A percentile compares a stretch with the other conserved stretches of the same genome.
Conservation (phyloP, 2,329 filamentous ascomycete genomes). For the Fusarium dimerum region DNA sequence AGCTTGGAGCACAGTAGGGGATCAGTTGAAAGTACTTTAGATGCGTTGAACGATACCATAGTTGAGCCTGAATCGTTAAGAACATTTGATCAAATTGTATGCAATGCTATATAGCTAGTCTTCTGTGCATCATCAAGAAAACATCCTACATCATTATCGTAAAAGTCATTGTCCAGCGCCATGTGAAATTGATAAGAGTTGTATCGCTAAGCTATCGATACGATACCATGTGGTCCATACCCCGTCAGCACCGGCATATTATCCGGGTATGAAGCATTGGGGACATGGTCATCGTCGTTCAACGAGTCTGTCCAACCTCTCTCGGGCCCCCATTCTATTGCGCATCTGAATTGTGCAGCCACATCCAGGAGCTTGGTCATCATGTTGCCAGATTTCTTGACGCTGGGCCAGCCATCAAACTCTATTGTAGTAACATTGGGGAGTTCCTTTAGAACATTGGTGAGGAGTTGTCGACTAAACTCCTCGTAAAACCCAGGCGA, state of each 20-base stretch:
- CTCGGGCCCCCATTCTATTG: slow-evolving; percentile 67
- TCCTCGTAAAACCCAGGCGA: slow-evolving; percentile 69
- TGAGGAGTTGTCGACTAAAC: slow-evolving; percentile 62
- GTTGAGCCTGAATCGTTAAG: slow-evolving; percentile 3
- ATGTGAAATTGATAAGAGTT: not conserved
- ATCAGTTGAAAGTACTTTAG: slow-evolving; percentile 4
- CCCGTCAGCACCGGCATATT: slow-evolving; percentile 10
- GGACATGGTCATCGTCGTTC: slow-evolving; percentile 36
- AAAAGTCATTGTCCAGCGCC: slow-evolving; percentile 13
- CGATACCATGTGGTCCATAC: slow-evolving; percentile 8
- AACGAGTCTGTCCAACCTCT: slow-evolving; percentile 62
- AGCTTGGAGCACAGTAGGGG: slow-evolving; percentile 59
- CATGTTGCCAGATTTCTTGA: slow-evolving; percentile 66
- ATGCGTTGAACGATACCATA: slow-evolving; percentile 19
- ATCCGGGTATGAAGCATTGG: slow-evolving; percentile 3
- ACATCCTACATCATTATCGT: slow-evolving; percentile 13
- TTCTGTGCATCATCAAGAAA: not conserved
- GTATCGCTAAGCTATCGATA: slow-evolving; percentile 13
- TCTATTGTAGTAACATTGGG: slow-evolving; percentile 60
- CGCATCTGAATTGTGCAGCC: slow-evolving; percentile 48
- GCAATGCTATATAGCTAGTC: slow-evolving; percentile 10
- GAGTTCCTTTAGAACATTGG: slow-evolving; percentile 56
- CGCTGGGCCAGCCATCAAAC: slow-evolving; percentile 69
- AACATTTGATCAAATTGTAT: slow-evolving; percentile 10
- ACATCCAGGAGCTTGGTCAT: slow-evolving; percentile 61